Evolutionary conservation across 2,329 filamentous ascomycete genomes (phyloP).

Genomic region (Periconia sp.): DNA sequence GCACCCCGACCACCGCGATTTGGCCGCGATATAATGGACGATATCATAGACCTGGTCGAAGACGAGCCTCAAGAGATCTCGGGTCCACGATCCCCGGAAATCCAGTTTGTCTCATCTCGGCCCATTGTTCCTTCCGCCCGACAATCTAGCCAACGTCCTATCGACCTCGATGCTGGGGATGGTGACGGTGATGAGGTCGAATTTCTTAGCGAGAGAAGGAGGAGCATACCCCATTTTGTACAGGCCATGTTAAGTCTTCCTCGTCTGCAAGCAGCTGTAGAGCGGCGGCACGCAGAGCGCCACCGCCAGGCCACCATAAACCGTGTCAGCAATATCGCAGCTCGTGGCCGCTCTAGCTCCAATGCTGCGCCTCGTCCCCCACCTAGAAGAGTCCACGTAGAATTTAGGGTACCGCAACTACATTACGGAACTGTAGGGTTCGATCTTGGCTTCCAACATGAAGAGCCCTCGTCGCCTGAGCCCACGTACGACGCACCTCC

Average conservation of each 20-base stretch:
- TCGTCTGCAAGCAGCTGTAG: conserved; percentile 2
- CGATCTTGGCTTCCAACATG: conserved; percentile 36
- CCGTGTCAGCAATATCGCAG: not conserved
- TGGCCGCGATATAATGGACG: conserved; percentile 46
- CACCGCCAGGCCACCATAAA: conserved; percentile 1
- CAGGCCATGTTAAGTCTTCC: conserved; percentile 18
- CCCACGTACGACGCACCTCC: conserved; percentile 64
- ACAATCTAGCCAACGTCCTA: not conserved
- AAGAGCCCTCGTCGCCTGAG: conserved; percentile 29
- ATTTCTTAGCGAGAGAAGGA: conserved; percentile 22
- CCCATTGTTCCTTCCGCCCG: conserved; percentile 23
- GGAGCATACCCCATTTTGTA: conserved; percentile 9
- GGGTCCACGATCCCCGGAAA: conserved; percentile 45
- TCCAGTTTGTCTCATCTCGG: conserved; percentile 50
- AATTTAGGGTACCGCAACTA: conserved; percentile 27
- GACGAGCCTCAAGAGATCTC: conserved; percentile 22
- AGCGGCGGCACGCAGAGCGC: not conserved
- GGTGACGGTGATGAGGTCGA: conserved; percentile 31
- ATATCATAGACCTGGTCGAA: conserved; percentile 13
- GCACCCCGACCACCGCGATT: conserved; percentile 43
- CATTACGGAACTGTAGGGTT: conserved; percentile 50
- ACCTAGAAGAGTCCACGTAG: not conserved
- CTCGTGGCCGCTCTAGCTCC: not conserved
- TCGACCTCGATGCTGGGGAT: conserved; percentile 15
- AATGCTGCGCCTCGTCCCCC: not conserved